Evolutionary conservation across 2,329 filamentous ascomycete genomes (phyloP), one percentile per base, ranked within the genome.

Genomic region (Fonsecaea monophora): DNA sequence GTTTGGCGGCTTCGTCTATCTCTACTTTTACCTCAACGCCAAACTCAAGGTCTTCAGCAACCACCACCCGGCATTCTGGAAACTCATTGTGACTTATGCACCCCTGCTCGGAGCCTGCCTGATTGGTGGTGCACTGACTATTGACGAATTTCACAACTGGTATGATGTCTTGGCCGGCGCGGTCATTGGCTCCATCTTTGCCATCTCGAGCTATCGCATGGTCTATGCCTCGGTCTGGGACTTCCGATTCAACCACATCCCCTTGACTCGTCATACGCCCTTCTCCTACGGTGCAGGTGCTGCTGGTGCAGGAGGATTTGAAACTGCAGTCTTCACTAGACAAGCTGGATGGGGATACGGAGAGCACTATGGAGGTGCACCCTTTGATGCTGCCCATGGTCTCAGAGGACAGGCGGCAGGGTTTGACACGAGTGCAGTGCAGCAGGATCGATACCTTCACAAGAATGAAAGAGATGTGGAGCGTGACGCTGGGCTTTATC

Each of bases 21-120:
- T 92, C 2, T 89, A 84, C 71, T 81, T 92, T 1, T 93, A 92
- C 79, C 85, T 93, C 53, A 92, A 92, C 76, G 90, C 89, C 56
- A 92, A 92, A 80, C 83, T 93, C 71, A 92, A 92, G 82, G 85
- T 92, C 64, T 92, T 88, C 72, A 81, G 86, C 69, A 89, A 91
- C 80, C 89, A 90, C 75, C 90, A 92, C 74, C 86, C 90, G 0
- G 82, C 87, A 12, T 87, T 91, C 84, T 92, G 90, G 90, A 92
- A 92, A 79, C 78, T 92, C 12, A 81, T 90, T 37, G 84, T 82
- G 15, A 80, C 87, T 30, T 90, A 89, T 73, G 83, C 86, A 0
- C 90, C 90, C 0, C 78, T 92, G 2, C 85, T 92, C 0, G 88
- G 87, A 2, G 90, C 90, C 0, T 83, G 82, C 2, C 80, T 92